Evolutionary conservation across 495 filamentous ascomycete species (phyloP).

Genomic region (Tuber magnatum): DNA sequence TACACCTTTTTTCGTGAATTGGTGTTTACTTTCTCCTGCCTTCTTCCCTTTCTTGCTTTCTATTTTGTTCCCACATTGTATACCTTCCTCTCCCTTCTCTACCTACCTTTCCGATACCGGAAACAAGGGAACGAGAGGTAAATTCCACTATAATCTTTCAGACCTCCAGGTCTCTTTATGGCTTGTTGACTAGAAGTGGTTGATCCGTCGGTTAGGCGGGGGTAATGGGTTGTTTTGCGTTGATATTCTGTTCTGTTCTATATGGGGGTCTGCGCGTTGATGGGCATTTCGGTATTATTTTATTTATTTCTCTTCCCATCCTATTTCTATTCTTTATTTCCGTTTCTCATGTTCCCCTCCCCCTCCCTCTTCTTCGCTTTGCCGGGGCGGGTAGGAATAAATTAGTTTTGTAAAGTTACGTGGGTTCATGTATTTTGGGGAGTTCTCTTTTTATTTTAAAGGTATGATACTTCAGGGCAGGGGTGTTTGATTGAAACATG

Average conservation of each 20-base stretch:
- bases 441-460: not conserved
- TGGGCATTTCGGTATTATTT: constrained; percentile 16
- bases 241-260: not conserved
- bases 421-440: not conserved
- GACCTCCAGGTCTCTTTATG: not conserved
- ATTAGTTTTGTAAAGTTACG: not conserved
- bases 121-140: not conserved
- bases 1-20: not conserved
- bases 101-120: not conserved
- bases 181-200: not conserved
- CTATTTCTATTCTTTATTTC: constrained; percentile 14
- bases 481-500: not conserved
- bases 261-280: constrained; percentile 1
- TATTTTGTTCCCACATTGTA: not conserved
- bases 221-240: not conserved
- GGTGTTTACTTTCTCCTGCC: not conserved
- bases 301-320: not conserved
- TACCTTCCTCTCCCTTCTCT: not conserved
- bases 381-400: not conserved
- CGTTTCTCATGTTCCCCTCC: constrained; percentile 45
- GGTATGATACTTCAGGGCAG: not conserved
- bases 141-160: not conserved
- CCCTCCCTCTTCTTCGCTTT: constrained; percentile 41
- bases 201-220: not conserved
- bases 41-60: not conserved